Base-by-base conservation (phyloP, 2,329 filamentous ascomycete species). In the Colletotrichum falcatum region DNA sequence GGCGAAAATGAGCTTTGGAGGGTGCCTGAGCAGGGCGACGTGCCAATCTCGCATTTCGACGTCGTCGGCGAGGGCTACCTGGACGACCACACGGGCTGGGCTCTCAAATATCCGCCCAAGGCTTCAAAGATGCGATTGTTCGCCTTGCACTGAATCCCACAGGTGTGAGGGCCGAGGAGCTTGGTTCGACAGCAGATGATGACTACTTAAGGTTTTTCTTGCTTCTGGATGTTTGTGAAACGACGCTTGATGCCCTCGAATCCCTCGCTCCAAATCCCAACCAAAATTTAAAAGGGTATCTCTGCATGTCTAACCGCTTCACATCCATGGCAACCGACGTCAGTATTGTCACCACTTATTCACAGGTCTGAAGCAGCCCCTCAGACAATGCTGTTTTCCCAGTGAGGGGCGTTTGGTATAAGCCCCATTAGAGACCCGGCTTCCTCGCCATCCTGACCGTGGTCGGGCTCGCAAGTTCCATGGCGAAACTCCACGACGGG, bases 361-460 rank as follows among this genome's bases (percentile, higher is more conserved):
- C 42, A 20, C 20, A 18, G 23, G 2, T 28, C 30, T 23, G 1
- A 5, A 2, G n/a, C 12, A 16, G 16, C 5, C 23, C 1, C 35
- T 59, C 23, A 60, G 11, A 35, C 23, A 2, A 33, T 3, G 39
- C 66, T 23, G 6, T 3, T 35, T 18, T 60, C 65, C 73, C 78
- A 83, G 12, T 79, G 78, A 3, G 87, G 87, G 18, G 87, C 85
- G 71, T 89, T 88, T 46, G 89, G 78, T 8, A 88, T 81, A 12
- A 89, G 77, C 0, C 81, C 87, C 86, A 88, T 88, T 51, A 88
- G 74, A 35, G 83, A 82, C 7, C 87, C 87, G 8, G 79, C 56
- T 84, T 83, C 28, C 87, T 88, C 28, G 87, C 86, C 74, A 89
- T 80, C 55, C 89, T 81, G 61, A 88, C 83, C 5, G 86, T 88